Evolutionary conservation across 495 filamentous ascomycete species (phyloP), one percentile per base, ranked within the genome.

Genomic region (Chlorociboria aeruginascens): DNA sequence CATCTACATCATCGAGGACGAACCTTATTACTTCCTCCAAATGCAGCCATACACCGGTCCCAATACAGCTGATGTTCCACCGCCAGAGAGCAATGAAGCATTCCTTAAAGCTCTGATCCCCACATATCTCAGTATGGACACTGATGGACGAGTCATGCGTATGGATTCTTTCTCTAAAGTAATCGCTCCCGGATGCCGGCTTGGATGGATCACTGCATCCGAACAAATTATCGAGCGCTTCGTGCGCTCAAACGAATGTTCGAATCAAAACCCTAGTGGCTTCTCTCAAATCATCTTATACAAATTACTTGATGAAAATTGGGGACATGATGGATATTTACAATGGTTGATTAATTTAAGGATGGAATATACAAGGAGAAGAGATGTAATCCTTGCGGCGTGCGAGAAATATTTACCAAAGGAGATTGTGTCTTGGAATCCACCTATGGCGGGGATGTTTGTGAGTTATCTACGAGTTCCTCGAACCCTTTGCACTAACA

Each of bases 21-120:
- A 97, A 61, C 90, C 90, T n/a, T 95, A 95, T 66, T 84, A 86
- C 63, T 98, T 90, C 69, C 72, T 98, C 43, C 92, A 98, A 68
- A 95, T 98, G 88, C 78, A 86, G 60, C 79, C 86, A 1, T 92
- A 89, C 65, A 70, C 71, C 11, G 76, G 77, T 20, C 61, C 69
- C 29, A 63, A 72, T 43, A 62, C 65, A 3, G 66, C 76, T 3
- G 63, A 66, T 2, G 49, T 53, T 36, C 66, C 58, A 25, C 53
- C 64, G 28, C 61, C 62, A 0, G 44, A 53, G 38, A 58, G 31
- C 35, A 50, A 60, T 16, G 53, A 61, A 1, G 66, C 69, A 9
- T 81, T 78, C 56, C 61, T 82, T 36, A 49, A 57, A 3, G 59
- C 63, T 3, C 61, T 81, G 11, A 61, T 77, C n/a, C 76, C 78